Evolutionary conservation across 2,329 filamentous ascomycete species (phyloP).

Genomic region (Penicillium sp.): DNA sequence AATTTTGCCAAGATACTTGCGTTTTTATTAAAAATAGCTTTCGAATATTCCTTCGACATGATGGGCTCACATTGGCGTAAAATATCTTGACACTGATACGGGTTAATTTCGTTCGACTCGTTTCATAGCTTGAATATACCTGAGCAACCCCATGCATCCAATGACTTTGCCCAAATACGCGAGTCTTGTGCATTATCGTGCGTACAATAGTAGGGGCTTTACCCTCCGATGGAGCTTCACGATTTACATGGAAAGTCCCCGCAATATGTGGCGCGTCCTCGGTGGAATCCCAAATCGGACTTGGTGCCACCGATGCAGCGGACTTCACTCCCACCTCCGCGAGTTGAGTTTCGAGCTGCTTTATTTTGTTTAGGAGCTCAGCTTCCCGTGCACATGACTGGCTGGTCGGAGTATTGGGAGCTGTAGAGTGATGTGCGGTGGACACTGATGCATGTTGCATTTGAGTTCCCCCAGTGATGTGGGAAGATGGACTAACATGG

Average conservation of each 20-base stretch:
- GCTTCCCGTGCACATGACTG: slow-evolving; percentile 32
- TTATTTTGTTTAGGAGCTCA: slow-evolving; percentile 44
- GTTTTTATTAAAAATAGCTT: slow-evolving; percentile 41
- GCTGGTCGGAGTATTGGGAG: slow-evolving; percentile 23
- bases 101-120: not conserved
- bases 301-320: slow-evolving; percentile 10
- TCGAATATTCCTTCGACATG: slow-evolving; percentile 39
- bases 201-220: slow-evolving; percentile 38
- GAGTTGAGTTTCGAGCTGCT: slow-evolving; percentile 48
- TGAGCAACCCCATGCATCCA: slow-evolving; percentile 52
- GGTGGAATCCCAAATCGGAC: slow-evolving; percentile 35
- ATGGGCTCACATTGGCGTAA: slow-evolving; percentile 47
- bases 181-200: slow-evolving; percentile 54
- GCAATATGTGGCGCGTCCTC: slow-evolving; percentile 40
- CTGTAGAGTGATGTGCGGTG: slow-evolving; percentile 8
- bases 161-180: slow-evolving; percentile 57
- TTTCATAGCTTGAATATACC: not conserved
- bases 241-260: slow-evolving; percentile 47
- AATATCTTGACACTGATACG: slow-evolving; percentile 29
- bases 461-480: not conserved
- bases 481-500: not conserved
- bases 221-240: slow-evolving; percentile 35
- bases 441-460: slow-evolving; percentile 7
- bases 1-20: slow-evolving; percentile 53
- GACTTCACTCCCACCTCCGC: slow-evolving; percentile 25